Percentiles rank a stretch among this genome's conserved stretches.
These are phyloP conservation scores for Ogataea polymorpha DNA, from an alignment of 805 yeast species.

Conservation along the genomic window DNA sequence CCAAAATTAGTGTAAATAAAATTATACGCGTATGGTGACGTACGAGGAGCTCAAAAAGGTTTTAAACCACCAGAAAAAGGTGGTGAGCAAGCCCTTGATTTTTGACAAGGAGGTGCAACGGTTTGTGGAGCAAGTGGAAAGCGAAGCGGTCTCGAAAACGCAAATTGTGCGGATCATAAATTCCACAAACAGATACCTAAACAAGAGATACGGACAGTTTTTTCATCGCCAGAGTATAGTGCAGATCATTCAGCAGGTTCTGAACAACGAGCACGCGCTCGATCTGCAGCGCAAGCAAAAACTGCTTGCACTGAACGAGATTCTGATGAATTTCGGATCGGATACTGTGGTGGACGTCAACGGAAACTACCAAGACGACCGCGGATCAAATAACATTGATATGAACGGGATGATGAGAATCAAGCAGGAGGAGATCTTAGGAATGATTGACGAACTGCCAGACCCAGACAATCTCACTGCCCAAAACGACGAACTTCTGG, in stretches of 20 bases:
- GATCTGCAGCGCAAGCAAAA: constrained; percentile 17
- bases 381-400: constrained; percentile 15
- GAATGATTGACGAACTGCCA: constrained; percentile 32
- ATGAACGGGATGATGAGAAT: constrained; percentile 24
- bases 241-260: constrained; percentile 30
- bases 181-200: constrained; percentile 10
- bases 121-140: constrained; percentile 8
- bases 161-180: constrained; percentile 14
- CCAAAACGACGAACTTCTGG: constrained; percentile 22
- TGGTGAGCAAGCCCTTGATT: constrained; percentile 17
- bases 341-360: constrained; percentile 23
- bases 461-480: constrained; percentile 19
- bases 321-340: constrained; percentile 25
- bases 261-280: constrained; percentile 23
- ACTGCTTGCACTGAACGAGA: constrained; percentile 26
- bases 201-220: constrained; percentile 21
- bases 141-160: constrained; percentile 7
- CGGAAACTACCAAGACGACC: constrained; percentile 20
- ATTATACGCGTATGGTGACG: constrained; percentile 13
- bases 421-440: constrained; percentile 24
- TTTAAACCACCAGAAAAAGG: constrained; percentile 24
- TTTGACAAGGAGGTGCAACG: constrained; percentile 14
- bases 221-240: constrained; percentile 31
- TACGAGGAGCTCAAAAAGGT: constrained; percentile 27
- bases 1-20: too few species aligned